Evolutionary conservation across 2,329 filamentous ascomycete genomes (phyloP), one percentile per base, ranked within the genome.

Genomic region (Scytalidium sp.): DNA sequence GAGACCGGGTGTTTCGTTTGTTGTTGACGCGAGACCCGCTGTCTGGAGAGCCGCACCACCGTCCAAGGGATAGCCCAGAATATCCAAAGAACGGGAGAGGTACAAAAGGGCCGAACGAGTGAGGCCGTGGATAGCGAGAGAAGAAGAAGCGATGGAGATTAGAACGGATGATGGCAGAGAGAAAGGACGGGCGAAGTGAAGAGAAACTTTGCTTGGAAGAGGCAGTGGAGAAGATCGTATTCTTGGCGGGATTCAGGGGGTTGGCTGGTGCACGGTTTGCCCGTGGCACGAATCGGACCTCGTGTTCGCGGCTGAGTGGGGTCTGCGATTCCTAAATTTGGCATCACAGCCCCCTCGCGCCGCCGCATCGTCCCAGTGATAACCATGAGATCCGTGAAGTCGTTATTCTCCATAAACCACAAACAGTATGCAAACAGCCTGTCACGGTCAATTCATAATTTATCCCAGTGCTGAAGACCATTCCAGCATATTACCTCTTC

Each of bases 81-180:
- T 15, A 41, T 25, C 20, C 41, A 40, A 6, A 25, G 10, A 41
- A 25, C 19, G 23, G 29, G 41, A 19, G 13, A 4, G 32, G 8
- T 9, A 22, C 47, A 41, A 41, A 49, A 44, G 19, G 52, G 54
- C 58, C 58, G 55, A 60, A 57, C 58, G 58, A 60, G 58, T 60
- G 58, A 60, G 58, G 56, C 53, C 47, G 22, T 43, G 17, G 27
- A 36, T 4, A 46, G 45, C 11, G 44, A 43, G 40, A 23, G 25
- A 19, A 29, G 43, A 56, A 53, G 44, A 50, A 53, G 47, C 41
- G 51, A 42, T 43, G 41, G 15, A 43, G 45, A n/a, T 46, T 22
- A 4, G 43, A 25, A 5, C 3, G 43, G 41, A 53, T 32, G 45
- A 27, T 25, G n/a, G 17, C 23, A 19, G 39, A n/a, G n/a, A n/a